Evolutionary conservation across 352 stramenopile genomes (phyloP).

Genomic region (Globisporangium mamillatum): DNA sequence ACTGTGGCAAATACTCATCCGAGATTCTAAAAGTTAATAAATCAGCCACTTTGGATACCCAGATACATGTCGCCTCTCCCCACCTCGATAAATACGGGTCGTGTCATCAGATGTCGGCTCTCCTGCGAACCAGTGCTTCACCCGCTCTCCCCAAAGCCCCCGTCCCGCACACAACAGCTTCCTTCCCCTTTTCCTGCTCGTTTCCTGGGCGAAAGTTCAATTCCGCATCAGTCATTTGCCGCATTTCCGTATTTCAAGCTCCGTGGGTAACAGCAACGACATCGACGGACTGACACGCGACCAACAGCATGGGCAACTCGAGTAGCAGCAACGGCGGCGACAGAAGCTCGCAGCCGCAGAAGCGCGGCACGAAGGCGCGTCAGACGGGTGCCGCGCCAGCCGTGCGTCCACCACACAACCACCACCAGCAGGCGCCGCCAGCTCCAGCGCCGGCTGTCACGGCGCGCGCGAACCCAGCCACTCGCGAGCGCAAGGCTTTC

Average conservation of each 20-base stretch:
- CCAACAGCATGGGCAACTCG: constrained; percentile 60
- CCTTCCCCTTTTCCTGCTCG: not conserved
- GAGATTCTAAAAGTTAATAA: constrained; percentile 1
- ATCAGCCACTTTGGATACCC: not conserved
- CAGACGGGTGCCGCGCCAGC: constrained; percentile 23
- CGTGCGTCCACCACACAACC: constrained; percentile 15
- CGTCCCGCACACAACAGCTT: not conserved
- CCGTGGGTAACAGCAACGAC: not conserved
- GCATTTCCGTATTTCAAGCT: constrained; percentile 9
- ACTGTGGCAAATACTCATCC: not conserved
- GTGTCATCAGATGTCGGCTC: not conserved
- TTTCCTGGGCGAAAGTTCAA: constrained; percentile 1
- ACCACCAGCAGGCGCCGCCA: constrained; percentile 21
- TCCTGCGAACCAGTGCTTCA: not conserved
- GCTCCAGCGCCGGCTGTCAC: constrained; percentile 18
- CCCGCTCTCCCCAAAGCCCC: not conserved
- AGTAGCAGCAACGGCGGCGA: constrained; percentile 42
- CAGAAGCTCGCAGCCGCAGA: constrained; percentile 15
- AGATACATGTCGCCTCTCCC: not conserved
- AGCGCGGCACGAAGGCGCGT: constrained; percentile 30
- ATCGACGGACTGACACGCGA: not conserved
- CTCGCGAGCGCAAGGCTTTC: constrained; percentile 54
- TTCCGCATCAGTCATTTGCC: not conserved
- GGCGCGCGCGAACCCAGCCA: constrained; percentile 34
- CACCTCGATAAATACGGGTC: not conserved